Evolutionary conservation across 2,329 filamentous ascomycete species (phyloP).

Genomic region (Xylogone sp.): DNA sequence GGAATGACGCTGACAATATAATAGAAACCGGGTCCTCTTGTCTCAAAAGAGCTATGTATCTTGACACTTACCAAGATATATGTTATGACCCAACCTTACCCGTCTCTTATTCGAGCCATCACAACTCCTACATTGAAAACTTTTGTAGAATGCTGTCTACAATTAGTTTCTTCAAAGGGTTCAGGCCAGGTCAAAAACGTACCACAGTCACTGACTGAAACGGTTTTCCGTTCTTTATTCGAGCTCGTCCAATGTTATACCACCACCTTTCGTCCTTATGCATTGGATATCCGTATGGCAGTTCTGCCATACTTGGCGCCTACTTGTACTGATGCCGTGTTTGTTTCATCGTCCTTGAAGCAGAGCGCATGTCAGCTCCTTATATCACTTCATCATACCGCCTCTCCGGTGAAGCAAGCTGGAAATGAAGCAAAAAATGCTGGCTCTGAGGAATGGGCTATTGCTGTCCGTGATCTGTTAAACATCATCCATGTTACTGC

Average conservation of each 20-base stretch:
- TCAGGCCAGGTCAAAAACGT: slow-evolving; percentile 36
- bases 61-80: slow-evolving; percentile 82
- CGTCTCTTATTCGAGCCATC: slow-evolving; percentile 80
- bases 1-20: slow-evolving; percentile 7
- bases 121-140: slow-evolving; percentile 75
- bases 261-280: slow-evolving; percentile 75
- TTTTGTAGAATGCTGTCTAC: slow-evolving; percentile 71
- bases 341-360: slow-evolving; percentile 50
- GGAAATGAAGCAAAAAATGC: slow-evolving; percentile 55
- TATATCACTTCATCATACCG: slow-evolving; percentile 72
- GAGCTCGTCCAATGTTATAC: slow-evolving; percentile 76
- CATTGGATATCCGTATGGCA: slow-evolving; percentile 61
- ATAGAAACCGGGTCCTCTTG: slow-evolving; percentile 72
- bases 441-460: slow-evolving; percentile 74
- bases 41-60: slow-evolving; percentile 72
- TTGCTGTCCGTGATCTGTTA: slow-evolving; percentile 58
- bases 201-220: slow-evolving; percentile 54
- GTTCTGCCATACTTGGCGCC: slow-evolving; percentile 60
- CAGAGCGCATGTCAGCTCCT: slow-evolving; percentile 60
- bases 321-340: slow-evolving; percentile 48
- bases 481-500: slow-evolving; percentile 65
- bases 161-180: slow-evolving; percentile 49
- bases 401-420: slow-evolving; percentile 40
- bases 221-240: slow-evolving; percentile 67
- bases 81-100: slow-evolving; percentile 74